Conservation (phyloP, 331 rosid genomes). For the Malus hybrid region DNA sequence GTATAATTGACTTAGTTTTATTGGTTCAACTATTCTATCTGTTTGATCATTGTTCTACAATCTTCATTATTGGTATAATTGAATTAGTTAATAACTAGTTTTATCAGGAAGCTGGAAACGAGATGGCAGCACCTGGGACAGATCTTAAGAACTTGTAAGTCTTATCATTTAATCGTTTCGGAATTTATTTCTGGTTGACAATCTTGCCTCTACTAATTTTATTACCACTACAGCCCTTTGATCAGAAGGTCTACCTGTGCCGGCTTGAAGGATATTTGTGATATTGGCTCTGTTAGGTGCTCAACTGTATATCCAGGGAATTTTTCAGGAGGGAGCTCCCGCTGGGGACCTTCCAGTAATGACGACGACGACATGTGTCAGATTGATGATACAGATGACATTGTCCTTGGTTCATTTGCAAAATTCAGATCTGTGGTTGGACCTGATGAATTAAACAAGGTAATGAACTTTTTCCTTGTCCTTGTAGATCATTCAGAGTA, state of each 20-base stretch:
- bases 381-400: conserved; percentile 60
- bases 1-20: conserved; percentile 20
- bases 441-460: conserved; percentile 56
- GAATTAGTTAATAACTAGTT: neutral
- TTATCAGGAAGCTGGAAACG: conserved; percentile 53
- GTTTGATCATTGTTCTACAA: conserved; percentile 4
- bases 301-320: conserved; percentile 42
- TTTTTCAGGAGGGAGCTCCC: conserved; percentile 31
- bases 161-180: conserved; percentile 9
- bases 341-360: conserved; percentile 34
- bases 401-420: conserved; percentile 38
- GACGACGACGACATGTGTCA: conserved; percentile 76
- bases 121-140: conserved; percentile 36
- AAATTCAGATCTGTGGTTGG: conserved; percentile 36
- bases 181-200: conserved; percentile 5
- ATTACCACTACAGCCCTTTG: conserved; percentile 32
- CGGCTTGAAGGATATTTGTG: conserved; percentile 66
- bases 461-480: conserved; percentile 14
- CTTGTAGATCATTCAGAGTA: conserved; percentile 5
- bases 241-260: conserved; percentile 48
- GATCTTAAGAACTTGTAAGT: conserved; percentile 55
- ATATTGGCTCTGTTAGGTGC: conserved; percentile 47
- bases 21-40: conserved; percentile 12
- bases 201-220: conserved; percentile 10
- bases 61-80: neutral